Percentiles rank a stretch among this genome's conserved stretches.
These are phyloP conservation scores for Penicillium sp. DNA, from an alignment of 2,329 filamentous ascomycete genomes.

Conservation along the genomic window DNA sequence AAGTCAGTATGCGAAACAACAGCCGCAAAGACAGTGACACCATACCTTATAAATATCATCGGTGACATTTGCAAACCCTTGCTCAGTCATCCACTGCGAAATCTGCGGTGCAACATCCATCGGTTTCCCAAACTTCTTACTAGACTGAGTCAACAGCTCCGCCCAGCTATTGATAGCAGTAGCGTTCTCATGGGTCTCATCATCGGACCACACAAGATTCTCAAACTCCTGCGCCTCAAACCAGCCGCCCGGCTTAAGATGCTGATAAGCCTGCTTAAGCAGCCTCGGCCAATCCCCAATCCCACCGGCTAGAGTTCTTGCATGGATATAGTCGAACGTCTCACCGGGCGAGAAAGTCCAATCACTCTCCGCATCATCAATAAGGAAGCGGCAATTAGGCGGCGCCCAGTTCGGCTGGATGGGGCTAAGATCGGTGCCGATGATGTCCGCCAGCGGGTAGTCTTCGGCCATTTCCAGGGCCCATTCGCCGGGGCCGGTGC, in stretches of 20 bases:
- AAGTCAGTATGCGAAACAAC: slow-evolving; percentile 6
- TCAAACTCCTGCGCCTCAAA: slow-evolving; percentile 40
- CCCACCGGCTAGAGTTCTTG: slow-evolving; percentile 37
- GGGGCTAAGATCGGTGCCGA: slow-evolving; percentile 38
- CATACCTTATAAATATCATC: slow-evolving; percentile 40
- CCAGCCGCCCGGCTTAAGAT: slow-evolving; percentile 40
- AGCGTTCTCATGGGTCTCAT: slow-evolving; percentile 31
- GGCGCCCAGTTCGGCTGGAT: slow-evolving; percentile 46
- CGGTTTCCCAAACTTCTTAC: slow-evolving; percentile 35
- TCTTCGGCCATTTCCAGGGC: slow-evolving; percentile 47
- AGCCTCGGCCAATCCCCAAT: slow-evolving; percentile 38
- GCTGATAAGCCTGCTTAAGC: slow-evolving; percentile 32
- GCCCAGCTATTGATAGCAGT: slow-evolving; percentile 31
- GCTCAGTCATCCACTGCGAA: slow-evolving; percentile 28
- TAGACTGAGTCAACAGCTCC: slow-evolving; percentile 31
- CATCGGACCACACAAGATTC: slow-evolving; percentile 30
- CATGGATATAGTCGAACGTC: slow-evolving; percentile 44
- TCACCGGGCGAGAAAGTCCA: slow-evolving; percentile 42
- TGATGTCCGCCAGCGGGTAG: slow-evolving; percentile 37
- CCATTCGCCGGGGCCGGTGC: slow-evolving; percentile 38
- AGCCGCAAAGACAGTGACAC: neutral
- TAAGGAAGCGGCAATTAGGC: slow-evolving; percentile 53
- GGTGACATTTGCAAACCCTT: slow-evolving; percentile 35
- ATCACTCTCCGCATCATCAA: slow-evolving; percentile 44
- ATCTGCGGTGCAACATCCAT: slow-evolving; percentile 37